A percentile compares a stretch with the other conserved stretches of the same genome.
Evolutionary conservation across 371 early-diverging fungal genomes (phyloP).

Genomic region (Circinella minor): DNA sequence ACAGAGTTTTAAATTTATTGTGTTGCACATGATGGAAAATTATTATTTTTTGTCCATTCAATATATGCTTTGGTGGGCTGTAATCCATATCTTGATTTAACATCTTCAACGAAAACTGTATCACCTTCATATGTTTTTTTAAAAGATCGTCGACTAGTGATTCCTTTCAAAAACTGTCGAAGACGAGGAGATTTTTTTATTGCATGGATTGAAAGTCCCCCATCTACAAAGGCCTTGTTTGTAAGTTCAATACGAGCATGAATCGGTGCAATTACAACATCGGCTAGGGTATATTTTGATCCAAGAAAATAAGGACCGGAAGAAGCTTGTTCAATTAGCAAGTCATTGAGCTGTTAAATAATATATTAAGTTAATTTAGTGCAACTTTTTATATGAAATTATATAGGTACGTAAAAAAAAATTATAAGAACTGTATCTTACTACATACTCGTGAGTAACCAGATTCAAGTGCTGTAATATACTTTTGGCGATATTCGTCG

Average conservation of each 20-base stretch:
- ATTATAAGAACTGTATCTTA: no score
- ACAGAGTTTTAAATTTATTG: no score
- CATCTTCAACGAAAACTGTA: slow-evolving; percentile 16
- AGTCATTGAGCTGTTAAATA: slow-evolving; percentile 34
- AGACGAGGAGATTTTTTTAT: slow-evolving; percentile 33
- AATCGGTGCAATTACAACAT: slow-evolving; percentile 61
- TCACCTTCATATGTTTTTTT: slow-evolving; percentile 34
- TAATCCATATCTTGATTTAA: neutral
- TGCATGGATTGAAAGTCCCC: slow-evolving; percentile 22
- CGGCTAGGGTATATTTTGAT: slow-evolving; percentile 60
- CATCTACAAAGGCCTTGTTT: slow-evolving; percentile 18
- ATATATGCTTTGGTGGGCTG: no score
- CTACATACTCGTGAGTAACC: no score
- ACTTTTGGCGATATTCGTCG: no score
- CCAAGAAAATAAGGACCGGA: slow-evolving; percentile 72
- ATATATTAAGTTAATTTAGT: no score
- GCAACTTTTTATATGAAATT: neutral
- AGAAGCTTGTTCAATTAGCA: slow-evolving; percentile 48
- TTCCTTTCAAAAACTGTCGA: slow-evolving; percentile 35
- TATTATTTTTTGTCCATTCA: no score
- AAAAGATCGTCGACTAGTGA: slow-evolving; percentile 28
- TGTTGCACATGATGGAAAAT: no score
- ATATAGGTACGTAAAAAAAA: neutral
- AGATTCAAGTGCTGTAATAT: no score
- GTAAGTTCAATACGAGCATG: slow-evolving; percentile 32